Evolutionary conservation across 2,329 filamentous ascomycete genomes (phyloP).

Genomic region (Trichoderma endophyticum): DNA sequence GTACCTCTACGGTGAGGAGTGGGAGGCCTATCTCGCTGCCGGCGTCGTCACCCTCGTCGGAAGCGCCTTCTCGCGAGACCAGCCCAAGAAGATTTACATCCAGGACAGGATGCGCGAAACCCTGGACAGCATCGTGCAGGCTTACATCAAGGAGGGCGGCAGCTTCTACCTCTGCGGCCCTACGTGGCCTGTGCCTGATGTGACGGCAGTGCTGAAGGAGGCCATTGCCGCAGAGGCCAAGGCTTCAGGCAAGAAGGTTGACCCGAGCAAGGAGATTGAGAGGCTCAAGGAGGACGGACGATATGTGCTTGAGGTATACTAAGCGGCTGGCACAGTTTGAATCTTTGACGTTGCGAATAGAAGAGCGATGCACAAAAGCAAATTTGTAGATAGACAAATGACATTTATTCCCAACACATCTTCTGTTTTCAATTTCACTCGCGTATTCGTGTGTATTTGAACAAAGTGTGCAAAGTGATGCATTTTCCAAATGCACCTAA

Average conservation of each 20-base stretch:
- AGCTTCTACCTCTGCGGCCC: slow-evolving; percentile 97
- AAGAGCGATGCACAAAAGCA: slow-evolving; percentile 6
- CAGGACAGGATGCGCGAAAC: slow-evolving; percentile 96
- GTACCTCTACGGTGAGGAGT: slow-evolving; percentile 98
- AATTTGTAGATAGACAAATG: slow-evolving; percentile 2
- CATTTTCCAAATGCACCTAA: not conserved
- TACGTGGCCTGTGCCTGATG: slow-evolving; percentile 97
- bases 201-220: slow-evolving; percentile 90
- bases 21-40: slow-evolving; percentile 95
- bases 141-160: slow-evolving; percentile 83
- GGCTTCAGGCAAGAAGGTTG: slow-evolving; percentile 72
- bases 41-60: slow-evolving; percentile 94
- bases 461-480: not conserved
- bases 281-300: slow-evolving; percentile 90
- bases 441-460: not conserved
- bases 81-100: slow-evolving; percentile 98
- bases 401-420: not conserved
- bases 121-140: slow-evolving; percentile 74
- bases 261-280: slow-evolving; percentile 89
- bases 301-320: slow-evolving; percentile 97
- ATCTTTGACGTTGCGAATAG: not conserved
- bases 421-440: not conserved
- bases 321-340: slow-evolving; percentile 30
- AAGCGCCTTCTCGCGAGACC: slow-evolving; percentile 91
- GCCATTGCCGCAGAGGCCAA: slow-evolving; percentile 76